Conservation (phyloP, 306 rosid genomes). For the Ormosia emarginata region DNA sequence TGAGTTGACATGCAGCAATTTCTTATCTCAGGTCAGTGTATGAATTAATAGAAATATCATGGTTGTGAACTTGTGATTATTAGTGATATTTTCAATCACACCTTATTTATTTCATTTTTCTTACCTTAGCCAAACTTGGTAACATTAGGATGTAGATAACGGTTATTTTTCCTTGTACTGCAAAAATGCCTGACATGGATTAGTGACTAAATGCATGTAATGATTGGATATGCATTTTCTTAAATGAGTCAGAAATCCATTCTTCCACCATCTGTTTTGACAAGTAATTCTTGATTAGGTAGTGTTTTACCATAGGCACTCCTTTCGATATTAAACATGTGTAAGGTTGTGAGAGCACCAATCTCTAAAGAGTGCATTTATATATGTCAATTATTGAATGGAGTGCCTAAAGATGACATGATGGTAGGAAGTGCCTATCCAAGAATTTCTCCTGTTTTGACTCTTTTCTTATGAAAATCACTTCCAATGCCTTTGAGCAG, state of each 20-base stretch:
- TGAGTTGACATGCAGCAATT: constrained; percentile 32
- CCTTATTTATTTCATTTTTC: not conserved
- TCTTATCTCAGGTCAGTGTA: constrained; percentile 49
- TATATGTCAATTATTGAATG: too few relatives aligned
- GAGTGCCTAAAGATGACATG: too few relatives aligned
- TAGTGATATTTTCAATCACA: not conserved
- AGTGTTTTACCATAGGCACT: too few relatives aligned
- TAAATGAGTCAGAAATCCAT: too few relatives aligned
- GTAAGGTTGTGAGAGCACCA: too few relatives aligned
- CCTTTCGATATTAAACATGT: too few relatives aligned
- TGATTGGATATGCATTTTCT: not conserved
- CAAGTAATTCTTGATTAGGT: too few relatives aligned
- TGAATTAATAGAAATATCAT: not conserved
- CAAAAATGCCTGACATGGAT: not conserved
- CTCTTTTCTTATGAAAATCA: not conserved
- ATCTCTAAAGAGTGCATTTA: too few relatives aligned
- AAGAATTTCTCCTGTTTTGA: too few relatives aligned
- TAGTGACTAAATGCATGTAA: not conserved
- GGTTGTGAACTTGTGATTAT: not conserved
- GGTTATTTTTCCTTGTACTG: not conserved
- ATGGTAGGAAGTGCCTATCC: too few relatives aligned
- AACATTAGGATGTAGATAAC: not conserved
- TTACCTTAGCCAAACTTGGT: not conserved
- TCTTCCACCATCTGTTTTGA: too few relatives aligned
- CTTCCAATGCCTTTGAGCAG: constrained; percentile 10